phyloP scores from a whole-genome alignment of 1,284 basidiomycete species.

The Malassezia obtusa region DNA sequence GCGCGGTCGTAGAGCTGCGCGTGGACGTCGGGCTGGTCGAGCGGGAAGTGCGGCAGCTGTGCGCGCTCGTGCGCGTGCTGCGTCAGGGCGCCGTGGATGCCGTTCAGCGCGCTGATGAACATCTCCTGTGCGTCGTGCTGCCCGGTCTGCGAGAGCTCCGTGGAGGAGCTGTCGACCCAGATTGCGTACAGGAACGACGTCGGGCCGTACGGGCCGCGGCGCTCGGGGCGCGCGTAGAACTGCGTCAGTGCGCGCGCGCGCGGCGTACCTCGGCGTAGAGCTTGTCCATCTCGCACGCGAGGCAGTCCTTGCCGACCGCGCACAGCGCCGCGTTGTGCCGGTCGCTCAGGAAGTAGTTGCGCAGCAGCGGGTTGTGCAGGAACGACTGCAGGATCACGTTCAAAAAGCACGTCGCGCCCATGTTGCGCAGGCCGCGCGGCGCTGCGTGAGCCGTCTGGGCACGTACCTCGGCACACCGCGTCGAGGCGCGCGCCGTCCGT shows the following conservation, averaged over 20 bases:
- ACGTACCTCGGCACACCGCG: background rate
- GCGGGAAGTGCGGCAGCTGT: constrained; percentile 23
- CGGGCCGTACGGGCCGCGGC: constrained; percentile 62
- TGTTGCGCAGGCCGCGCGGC: constrained; percentile 75
- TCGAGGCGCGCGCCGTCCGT: background rate
- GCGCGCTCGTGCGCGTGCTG: constrained; percentile 23
- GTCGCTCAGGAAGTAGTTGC: constrained; percentile 81
- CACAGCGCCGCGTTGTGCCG: constrained; percentile 61
- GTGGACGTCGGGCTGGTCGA: constrained; percentile 22
- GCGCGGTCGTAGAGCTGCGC: constrained; percentile 27
- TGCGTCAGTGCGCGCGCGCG: constrained; percentile 50
- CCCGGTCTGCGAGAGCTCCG: constrained; percentile 75
- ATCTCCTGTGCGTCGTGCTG: constrained; percentile 87
- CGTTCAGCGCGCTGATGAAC: constrained; percentile 45
- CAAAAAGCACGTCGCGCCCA: constrained; percentile 90
- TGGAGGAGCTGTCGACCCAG: constrained; percentile 62
- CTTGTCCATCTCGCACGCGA: constrained; percentile 88
- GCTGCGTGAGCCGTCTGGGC: constrained; percentile 48
- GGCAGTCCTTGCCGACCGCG: constrained; percentile 62
- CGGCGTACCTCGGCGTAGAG: constrained; percentile 61
- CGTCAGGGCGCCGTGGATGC: constrained; percentile 34
- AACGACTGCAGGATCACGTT: constrained; percentile 88
- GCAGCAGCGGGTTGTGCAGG: constrained; percentile 78
- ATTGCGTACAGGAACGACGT: constrained; percentile 72
- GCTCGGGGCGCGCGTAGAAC: constrained; percentile 32